Evolutionary conservation across 805 yeast species (phyloP), one percentile per base, ranked within the genome.

Genomic region (Candida takata): DNA sequence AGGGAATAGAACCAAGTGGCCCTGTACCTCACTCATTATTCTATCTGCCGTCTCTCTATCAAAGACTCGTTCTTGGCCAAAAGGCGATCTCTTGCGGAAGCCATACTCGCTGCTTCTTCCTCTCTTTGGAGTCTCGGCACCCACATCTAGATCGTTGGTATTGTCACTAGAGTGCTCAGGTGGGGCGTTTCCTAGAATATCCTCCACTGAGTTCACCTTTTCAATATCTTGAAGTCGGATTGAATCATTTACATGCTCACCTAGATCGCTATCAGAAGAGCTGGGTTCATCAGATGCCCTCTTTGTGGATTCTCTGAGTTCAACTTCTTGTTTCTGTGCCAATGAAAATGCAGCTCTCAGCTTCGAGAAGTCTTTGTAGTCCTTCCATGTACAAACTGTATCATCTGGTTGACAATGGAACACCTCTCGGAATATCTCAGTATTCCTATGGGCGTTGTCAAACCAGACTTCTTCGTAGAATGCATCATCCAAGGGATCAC

Each of bases 351-450:
- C 86, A 14, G 69, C 64, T 33, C 67, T 67, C 47, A 82, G 58
- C 41, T 72, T 75, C 40, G 77, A 69, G 54, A 68, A 82, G 19
- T 71, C 77, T 55, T 84, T 88, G 57, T 86, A 92, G 38, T 86
- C 95, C 38, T 72, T 72, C 99, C 99, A 92, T 0, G 87, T 72
- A 17, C 69, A 69, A n/a, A 90, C 97, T 6, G 75, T 67, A 55
- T 90, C 86, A 58, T 92, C 98, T 0, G 99, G 99, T 54, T 94
- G 98, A 43, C 85, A 77, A 45, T 88, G 88, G 70, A 92, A 92
- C 2, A 92, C 84, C 57, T 81, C 67, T 42, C 96, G 69, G 62
- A 74, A 92, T 2, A 94, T 63, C 40, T 74, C 68, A 0, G 97
- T 86, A 52, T 92, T 92, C 49, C 88, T 70, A 35, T 81, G 64